Evolutionary conservation across 106 monocot species (phyloP).

Genomic region (Posidonia australis): DNA sequence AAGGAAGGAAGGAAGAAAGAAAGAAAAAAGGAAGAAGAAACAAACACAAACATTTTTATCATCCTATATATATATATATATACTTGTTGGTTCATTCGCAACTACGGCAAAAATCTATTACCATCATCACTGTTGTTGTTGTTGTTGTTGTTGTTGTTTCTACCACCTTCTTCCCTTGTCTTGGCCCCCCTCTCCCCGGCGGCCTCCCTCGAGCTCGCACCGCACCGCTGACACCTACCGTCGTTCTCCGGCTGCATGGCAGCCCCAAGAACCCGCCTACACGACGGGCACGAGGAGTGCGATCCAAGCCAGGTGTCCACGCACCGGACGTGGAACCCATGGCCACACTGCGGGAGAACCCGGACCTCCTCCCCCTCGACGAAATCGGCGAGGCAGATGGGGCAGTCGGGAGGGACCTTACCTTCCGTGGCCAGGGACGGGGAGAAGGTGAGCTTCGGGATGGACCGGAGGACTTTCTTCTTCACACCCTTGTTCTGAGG

Average conservation of each 20-base stretch:
- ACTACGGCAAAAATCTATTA: no score
- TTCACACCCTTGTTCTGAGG: not conserved
- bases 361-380: conserved; percentile 48
- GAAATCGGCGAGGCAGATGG: conserved; percentile 62
- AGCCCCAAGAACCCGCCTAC: conserved; percentile 22
- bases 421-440: conserved; percentile 6
- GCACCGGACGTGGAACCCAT: conserved; percentile 49
- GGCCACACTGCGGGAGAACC: conserved; percentile 52
- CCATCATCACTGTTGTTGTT: no score
- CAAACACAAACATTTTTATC: no score
- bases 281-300: conserved; percentile 66
- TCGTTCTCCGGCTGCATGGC: not conserved
- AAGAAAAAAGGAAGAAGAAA: no score
- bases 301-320: conserved; percentile 49
- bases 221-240: no score
- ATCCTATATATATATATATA: no score
- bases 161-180: no score
- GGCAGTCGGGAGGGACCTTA: conserved; percentile 17
- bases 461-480: conserved; percentile 9
- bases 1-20: no score
- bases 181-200: no score
- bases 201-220: no score
- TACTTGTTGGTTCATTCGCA: no score
- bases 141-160: no score
- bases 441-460: conserved; percentile 16